Percentiles rank a stretch among this genome's conserved stretches.
phyloP scores from a whole-genome alignment of 2,329 filamentous ascomycete genomes.

The Metarhizium robertsii region DNA sequence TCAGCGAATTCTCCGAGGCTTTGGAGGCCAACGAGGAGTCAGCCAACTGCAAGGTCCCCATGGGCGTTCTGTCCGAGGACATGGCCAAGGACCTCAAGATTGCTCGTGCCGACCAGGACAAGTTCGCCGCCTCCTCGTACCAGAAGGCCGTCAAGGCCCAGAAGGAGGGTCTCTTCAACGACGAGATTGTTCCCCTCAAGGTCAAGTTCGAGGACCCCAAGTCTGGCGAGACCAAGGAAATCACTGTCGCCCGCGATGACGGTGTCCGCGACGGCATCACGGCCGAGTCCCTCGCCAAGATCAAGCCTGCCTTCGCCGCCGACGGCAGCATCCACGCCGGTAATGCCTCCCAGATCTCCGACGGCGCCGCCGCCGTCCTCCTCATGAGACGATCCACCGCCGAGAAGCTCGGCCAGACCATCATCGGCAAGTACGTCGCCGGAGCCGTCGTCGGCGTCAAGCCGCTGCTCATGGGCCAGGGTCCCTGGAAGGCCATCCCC shows the following conservation, averaged over 20 bases:
- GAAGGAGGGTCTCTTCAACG: slow-evolving; percentile 78
- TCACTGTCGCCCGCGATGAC: slow-evolving; percentile 79
- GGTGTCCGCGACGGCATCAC: slow-evolving; percentile 82
- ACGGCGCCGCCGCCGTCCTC: slow-evolving; percentile 89
- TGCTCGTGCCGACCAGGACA: slow-evolving; percentile 66
- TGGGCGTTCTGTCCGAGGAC: slow-evolving; percentile 87
- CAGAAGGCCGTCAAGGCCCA: slow-evolving; percentile 83
- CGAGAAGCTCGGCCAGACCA: slow-evolving; percentile 75
- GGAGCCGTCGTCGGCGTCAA: slow-evolving; percentile 81
- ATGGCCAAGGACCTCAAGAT: slow-evolving; percentile 85
- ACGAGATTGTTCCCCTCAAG: slow-evolving; percentile 81
- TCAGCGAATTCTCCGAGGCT: slow-evolving; percentile 85
- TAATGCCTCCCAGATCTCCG: slow-evolving; percentile 91
- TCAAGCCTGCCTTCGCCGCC: slow-evolving; percentile 81
- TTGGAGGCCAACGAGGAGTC: slow-evolving; percentile 74
- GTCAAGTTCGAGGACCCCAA: slow-evolving; percentile 89
- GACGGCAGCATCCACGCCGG: slow-evolving; percentile 92
- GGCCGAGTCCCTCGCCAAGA: slow-evolving; percentile 79
- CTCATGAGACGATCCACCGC: slow-evolving; percentile 93
- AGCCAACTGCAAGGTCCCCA: slow-evolving; percentile 94
- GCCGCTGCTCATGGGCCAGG: slow-evolving; percentile 91
- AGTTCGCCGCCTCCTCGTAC: slow-evolving; percentile 90
- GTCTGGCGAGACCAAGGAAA: slow-evolving; percentile 72
- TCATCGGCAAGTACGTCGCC: slow-evolving; percentile 86
- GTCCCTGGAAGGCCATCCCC: slow-evolving; percentile 92